These are phyloP conservation scores for Gastrodia elata DNA, from an alignment of 106 monocot genomes.

Conservation along the genomic window DNA sequence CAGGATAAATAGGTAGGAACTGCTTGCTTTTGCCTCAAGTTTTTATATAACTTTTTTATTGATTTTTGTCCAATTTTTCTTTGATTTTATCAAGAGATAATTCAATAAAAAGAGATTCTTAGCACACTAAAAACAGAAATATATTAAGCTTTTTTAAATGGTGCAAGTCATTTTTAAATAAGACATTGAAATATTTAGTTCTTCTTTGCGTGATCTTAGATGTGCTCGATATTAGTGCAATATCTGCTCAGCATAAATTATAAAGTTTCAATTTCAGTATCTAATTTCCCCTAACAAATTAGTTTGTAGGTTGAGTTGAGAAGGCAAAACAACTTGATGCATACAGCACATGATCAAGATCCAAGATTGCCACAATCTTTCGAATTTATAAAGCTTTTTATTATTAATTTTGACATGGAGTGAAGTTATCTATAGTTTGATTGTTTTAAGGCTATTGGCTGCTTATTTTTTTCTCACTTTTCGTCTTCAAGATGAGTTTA, in stretches of 20 bases:
- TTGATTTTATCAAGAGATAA: neutral
- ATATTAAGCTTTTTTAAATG: no score
- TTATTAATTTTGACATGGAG: neutral
- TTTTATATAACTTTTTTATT: neutral
- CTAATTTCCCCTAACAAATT: neutral
- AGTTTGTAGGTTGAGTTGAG: neutral
- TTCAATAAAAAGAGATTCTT: neutral
- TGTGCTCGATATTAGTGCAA: neutral
- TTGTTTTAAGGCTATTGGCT: neutral
- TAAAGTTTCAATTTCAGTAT: neutral
- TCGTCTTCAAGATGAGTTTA: neutral
- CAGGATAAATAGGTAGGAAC: conserved; percentile 35
- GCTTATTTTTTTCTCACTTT: neutral
- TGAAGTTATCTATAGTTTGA: neutral
- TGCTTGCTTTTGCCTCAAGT: neutral
- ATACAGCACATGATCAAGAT: neutral
- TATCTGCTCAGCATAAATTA: no score
- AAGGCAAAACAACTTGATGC: neutral
- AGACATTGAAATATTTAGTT: neutral
- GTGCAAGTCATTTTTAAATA: neutral
- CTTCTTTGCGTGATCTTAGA: neutral
- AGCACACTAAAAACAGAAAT: no score
- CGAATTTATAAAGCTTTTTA: neutral
- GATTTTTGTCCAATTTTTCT: neutral
- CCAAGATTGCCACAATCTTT: neutral